Evolutionary conservation across 1,284 basidiomycete species (phyloP).

Genomic region (Amylostereum chailletii): DNA sequence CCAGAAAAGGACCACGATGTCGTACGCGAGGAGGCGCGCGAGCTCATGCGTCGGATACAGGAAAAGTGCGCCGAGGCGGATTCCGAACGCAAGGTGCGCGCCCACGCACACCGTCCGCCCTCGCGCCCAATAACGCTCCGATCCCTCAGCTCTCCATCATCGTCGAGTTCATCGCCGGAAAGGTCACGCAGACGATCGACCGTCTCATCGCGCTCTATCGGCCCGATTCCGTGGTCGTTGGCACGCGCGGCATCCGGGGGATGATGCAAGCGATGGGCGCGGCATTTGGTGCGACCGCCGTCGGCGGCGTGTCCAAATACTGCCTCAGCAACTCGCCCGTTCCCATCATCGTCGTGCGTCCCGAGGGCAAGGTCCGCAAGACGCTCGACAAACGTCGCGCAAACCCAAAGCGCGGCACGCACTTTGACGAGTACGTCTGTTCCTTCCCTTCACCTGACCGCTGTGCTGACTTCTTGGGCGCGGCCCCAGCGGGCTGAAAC

Average conservation of each 20-base stretch:
- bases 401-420: conserved; percentile 77
- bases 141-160: conserved; percentile 72
- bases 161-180: conserved; percentile 91
- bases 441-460: neutral
- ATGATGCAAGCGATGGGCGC: conserved; percentile 50
- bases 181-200: conserved; percentile 82
- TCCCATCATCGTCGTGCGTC: conserved; percentile 86
- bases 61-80: conserved; percentile 78
- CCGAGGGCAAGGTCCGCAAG: conserved; percentile 82
- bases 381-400: conserved; percentile 74
- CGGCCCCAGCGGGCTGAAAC: neutral
- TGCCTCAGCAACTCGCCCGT: conserved; percentile 86
- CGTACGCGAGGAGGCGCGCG: conserved; percentile 81
- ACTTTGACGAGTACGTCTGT: conserved; percentile 53
- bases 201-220: conserved; percentile 92
- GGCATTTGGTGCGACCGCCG: conserved; percentile 47
- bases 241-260: conserved; percentile 71
- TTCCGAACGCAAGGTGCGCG: conserved; percentile 60
- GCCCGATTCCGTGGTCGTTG: conserved; percentile 91
- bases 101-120: neutral
- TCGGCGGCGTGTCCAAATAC: conserved; percentile 70
- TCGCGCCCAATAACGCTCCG: neutral
- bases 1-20: conserved; percentile 75
- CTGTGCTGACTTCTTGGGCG: neutral
- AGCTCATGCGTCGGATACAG: conserved; percentile 76